Evolutionary conservation across 106 monocot genomes (phyloP).

Genomic region (Acorus calamus): DNA sequence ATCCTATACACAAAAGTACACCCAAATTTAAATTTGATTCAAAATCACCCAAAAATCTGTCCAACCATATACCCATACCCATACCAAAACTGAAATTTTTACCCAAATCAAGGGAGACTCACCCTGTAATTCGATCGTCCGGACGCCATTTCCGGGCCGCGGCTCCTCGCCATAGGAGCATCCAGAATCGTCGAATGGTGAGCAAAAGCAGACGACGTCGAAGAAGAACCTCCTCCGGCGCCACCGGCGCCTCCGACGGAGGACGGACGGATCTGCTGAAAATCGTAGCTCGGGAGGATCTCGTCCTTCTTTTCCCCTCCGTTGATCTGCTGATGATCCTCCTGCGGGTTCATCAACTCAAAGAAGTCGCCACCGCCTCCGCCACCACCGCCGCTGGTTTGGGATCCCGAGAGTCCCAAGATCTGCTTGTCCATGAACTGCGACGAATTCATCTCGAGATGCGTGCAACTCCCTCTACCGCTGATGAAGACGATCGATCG

Average conservation of each 20-base stretch:
- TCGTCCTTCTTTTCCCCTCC: conserved; percentile 31
- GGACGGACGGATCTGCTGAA: conserved; percentile 58
- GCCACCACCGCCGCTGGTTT: conserved; percentile 1
- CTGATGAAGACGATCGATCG: no score
- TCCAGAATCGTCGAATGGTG: no score
- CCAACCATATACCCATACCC: no score
- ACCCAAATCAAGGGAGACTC: not conserved
- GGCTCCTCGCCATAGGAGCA: not conserved
- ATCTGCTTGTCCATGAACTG: conserved; percentile 76
- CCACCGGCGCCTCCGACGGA: no score
- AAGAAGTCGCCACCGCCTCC: conserved; percentile 17
- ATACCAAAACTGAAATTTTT: no score
- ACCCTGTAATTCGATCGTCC: not conserved
- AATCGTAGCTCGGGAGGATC: conserved; percentile 75
- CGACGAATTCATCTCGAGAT: conserved; percentile 41
- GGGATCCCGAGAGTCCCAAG: conserved; percentile 24
- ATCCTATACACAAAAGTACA: no score
- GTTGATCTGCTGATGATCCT: conserved; percentile 17
- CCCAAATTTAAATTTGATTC: no score
- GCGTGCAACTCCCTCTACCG: no score
- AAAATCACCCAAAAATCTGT: no score
- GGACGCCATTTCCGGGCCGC: conserved; percentile 31
- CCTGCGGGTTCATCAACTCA: conserved; percentile 39
- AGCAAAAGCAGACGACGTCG: not conserved
- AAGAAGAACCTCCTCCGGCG: conserved; percentile 4